A percentile compares a stretch with the other conserved stretches of the same genome.
Evolutionary conservation across 2,329 filamentous ascomycete species (phyloP).

Genomic region (Cladobotryum protrusum): DNA sequence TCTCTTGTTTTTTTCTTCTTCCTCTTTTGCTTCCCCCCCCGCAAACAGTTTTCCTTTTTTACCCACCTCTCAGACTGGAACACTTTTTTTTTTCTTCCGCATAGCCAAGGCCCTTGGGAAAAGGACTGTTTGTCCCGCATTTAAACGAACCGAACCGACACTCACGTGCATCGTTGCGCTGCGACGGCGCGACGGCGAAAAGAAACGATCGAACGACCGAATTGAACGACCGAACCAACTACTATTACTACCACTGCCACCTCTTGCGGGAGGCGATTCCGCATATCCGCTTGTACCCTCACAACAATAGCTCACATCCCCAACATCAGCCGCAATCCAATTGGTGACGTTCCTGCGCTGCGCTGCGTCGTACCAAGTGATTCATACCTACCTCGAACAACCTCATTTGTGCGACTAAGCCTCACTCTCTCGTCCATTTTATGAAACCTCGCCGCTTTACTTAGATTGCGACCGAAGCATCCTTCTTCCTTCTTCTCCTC

Average conservation of each 20-base stretch:
- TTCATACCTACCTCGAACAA: background rate
- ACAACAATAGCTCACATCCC: no score
- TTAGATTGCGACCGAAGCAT: background rate
- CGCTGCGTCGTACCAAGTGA: background rate
- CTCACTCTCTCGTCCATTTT: background rate
- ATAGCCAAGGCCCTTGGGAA: background rate
- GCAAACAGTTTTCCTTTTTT: background rate
- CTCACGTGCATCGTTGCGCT: background rate
- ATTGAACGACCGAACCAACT: no score
- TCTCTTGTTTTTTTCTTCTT: background rate
- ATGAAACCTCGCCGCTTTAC: background rate
- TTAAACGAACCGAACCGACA: background rate
- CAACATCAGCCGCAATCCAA: no score
- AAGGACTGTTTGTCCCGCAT: background rate
- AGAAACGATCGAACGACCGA: no score
- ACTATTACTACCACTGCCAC: no score
- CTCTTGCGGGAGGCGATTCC: no score
- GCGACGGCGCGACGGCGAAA: background rate
- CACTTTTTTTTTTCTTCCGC: background rate
- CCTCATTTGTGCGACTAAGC: background rate
- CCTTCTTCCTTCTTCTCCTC: no score
- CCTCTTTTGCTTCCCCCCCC: background rate
- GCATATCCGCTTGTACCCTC: no score
- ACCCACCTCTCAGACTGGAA: no score
- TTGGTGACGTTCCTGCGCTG: no score